These are phyloP conservation scores for Epichloe sp. DNA, from an alignment of 2,329 filamentous ascomycete species.

Conservation along the genomic window DNA sequence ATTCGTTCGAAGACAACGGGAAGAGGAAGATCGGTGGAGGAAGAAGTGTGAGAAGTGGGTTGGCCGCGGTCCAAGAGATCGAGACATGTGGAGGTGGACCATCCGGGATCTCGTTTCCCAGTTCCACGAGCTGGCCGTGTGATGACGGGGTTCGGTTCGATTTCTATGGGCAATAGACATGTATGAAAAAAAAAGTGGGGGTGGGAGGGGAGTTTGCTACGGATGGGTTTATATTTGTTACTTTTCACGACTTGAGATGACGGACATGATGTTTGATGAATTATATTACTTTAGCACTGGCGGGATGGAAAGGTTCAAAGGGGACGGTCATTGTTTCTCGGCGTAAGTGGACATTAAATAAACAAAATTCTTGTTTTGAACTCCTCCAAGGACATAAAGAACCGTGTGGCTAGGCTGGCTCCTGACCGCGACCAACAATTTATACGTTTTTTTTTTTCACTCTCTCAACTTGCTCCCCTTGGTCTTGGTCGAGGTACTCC, in stretches of 20 bases:
- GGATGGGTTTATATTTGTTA: not conserved
- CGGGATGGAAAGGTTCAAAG: not conserved
- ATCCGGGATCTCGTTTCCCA: conserved; percentile 46
- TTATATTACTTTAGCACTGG: not conserved
- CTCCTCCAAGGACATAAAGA: not conserved
- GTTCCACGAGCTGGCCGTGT: conserved; percentile 21
- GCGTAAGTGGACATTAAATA: not conserved
- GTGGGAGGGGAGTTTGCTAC: not conserved
- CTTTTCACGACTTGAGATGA: conserved; percentile 6
- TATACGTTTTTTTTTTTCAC: too few species aligned
- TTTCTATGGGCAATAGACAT: conserved; percentile 1
- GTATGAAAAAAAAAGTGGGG: not conserved
- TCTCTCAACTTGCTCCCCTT: not conserved
- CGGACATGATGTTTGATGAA: conserved; percentile 7
- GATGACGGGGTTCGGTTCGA: not conserved
- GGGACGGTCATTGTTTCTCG: not conserved
- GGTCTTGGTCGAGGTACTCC: conserved; percentile 30
- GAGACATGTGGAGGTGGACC: conserved; percentile 64
- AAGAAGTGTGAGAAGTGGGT: conserved; percentile 83
- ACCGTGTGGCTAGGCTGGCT: not conserved
- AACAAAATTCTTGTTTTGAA: not conserved
- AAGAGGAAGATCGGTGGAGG: conserved; percentile 86
- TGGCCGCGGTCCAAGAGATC: conserved; percentile 39
- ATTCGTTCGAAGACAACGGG: conserved; percentile 76
- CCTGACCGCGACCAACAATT: not conserved